Base-by-base conservation (phyloP, 257 asterid genomes). In the Capsicum pubescens region DNA sequence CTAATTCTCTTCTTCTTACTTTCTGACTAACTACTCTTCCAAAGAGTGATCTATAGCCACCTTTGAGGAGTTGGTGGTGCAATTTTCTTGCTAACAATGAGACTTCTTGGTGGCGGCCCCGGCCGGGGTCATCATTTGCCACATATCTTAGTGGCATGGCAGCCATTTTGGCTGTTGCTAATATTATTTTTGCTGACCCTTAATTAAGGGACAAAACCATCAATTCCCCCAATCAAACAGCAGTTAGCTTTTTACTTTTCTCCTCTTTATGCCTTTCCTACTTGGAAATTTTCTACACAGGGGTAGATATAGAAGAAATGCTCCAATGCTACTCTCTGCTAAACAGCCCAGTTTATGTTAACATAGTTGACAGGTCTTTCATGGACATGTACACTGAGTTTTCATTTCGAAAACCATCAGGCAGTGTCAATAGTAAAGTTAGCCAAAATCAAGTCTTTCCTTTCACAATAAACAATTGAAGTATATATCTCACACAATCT, bases 291-390 rank as follows among this genome's bases (percentile, higher is more conserved):
- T 61, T 61, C 14, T 19, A 39, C 9, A 39, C 8, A 9, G 36
- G 10, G 7, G 4, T 90, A 86, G 98, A 95, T 82, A 84, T 95
- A 48, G 97, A 93, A 83, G 98, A 95, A 87, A 97, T 91, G 76
- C 88, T 95, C 52, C 92, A 93, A 83, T 86, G 85, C 90, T 93
- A 95, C 86, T 91, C 93, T 44, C 86, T 89, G 17, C 95, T 95
- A 19, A 94, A 84, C 58, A 85, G 94, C 89, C 97, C 97, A 9
- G 87, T 87, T 84, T 94, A 91, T 83, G 84, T 69, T 1, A 94
- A 89, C 52, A 91, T 93, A 50, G 92, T 94, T 8, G 94, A 92
- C 84, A 82, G 89, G 9, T 90, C 93, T 81, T 93, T 92, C 89
- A 85, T 85, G 87, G 95, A 93, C 56, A 88, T 91, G 93, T 86